Base-by-base conservation (phyloP, 106 monocot genomes). In the Ottelia alismoides region DNA sequence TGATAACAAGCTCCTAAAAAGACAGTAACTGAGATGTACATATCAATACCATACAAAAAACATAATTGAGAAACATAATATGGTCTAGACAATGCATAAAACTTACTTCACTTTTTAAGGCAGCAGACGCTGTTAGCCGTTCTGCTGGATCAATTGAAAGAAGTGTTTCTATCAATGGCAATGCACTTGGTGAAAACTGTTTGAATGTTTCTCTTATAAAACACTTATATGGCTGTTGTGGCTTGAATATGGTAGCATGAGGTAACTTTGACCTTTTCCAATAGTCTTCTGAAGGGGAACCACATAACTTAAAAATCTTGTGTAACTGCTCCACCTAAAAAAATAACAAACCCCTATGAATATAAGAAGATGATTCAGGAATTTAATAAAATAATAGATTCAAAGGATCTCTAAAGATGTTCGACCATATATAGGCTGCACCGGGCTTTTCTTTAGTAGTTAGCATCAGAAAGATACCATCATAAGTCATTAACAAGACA, bases 301-400 rank as follows among this genome's bases (percentile, higher is more conserved):
- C 68, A 57, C 59, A 68, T 30, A 68, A 45, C 68, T 68, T 68
- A 52, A 68, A 68, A 20, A 68, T 68, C 51, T 44, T 68, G 60
- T 68, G 68, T 6, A 68, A 25, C 52, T 68, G 68, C 53, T 68
- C 68, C 4, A 68, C 68, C 68, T 68, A 25, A 7, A 28, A 49
- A 48, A 48, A 40, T 19, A 46, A 40, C 29, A 26, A 49, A 27
- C n/a, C n/a, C n/a, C n/a, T n/a, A n/a, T n/a, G n/a, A n/a, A n/a
- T n/a, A n/a, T n/a, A n/a, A n/a, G n/a, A n/a, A n/a, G n/a, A n/a
- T n/a, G n/a, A n/a, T n/a, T n/a, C n/a, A n/a, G n/a, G n/a, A n/a
- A n/a, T n/a, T n/a, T n/a, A n/a, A n/a, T n/a, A n/a, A n/a, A n/a
- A n/a, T n/a, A n/a, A n/a, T n/a, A n/a, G n/a, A n/a, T n/a, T n/a